Evolutionary conservation across 441 rosid species (phyloP), one percentile per base, ranked within the genome.

Genomic region (Lepidium campestre): DNA sequence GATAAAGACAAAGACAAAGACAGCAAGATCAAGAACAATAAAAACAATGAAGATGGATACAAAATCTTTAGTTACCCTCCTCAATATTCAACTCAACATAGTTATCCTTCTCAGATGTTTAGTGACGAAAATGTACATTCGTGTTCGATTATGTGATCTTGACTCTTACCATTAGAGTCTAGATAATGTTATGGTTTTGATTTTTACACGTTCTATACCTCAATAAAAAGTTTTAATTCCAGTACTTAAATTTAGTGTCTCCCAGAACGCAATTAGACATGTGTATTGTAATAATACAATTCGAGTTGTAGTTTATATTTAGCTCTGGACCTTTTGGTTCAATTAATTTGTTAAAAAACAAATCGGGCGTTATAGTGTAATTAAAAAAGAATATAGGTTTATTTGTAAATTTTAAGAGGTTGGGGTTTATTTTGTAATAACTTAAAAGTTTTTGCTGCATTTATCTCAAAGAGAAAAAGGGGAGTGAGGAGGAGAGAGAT

Each of bases 111-210:
- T 27, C 77, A 62, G 25, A 14, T 67, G 3, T 70, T 82, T 31
- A 86, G 82, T 25, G 87, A 86, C 12, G 82, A 86, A 29, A 80
- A 84, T 64, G 72, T 78, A 8, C 59, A 74, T 48, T 76, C 87
- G 0, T 86, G 89, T 60, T 80, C 76, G 5, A 72, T 82, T 15
- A 81, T 82, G 92, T 86, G 68, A 80, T 62, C 23, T 41, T 35
- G 32, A 6, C 15, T 7, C 25, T 23, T 60, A 15, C 17, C 29
- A 48, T 34, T 29, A 8, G 17, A 50, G 18, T 62, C 31, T 52
- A 5, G 0, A 12, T 11, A 49, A 37, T 29, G 31, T 40, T 59
- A 53, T 54, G 70, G 22, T 54, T 44, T 23, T 11, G 4, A 40
- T 34, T 41, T 37, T 36, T 25, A 11, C 36, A 49, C 23, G 31